Evolutionary conservation across 2,329 filamentous ascomycete genomes (phyloP).

Genomic region (Aspergillus ibericus): DNA sequence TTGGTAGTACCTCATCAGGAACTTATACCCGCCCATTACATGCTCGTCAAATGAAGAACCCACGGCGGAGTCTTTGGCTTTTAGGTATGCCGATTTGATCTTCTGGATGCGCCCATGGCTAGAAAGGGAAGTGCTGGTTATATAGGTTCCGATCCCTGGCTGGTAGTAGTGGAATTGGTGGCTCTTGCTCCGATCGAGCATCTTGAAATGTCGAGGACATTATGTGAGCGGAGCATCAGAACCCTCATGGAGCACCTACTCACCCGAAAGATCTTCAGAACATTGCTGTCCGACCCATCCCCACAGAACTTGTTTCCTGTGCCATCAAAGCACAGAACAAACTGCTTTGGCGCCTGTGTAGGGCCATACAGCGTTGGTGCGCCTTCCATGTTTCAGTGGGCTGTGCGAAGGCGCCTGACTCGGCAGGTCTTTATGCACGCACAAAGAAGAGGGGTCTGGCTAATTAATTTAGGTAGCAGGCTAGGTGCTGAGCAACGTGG

Average conservation of each 20-base stretch:
- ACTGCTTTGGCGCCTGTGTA: constrained; percentile 33
- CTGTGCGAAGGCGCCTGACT: not conserved
- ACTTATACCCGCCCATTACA: constrained; percentile 79
- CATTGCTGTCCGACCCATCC: constrained; percentile 48
- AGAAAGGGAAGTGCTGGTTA: constrained; percentile 36
- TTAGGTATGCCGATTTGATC: constrained; percentile 55
- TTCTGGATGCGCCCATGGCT: constrained; percentile 35
- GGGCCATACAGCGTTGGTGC: constrained; percentile 19
- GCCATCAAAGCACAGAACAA: constrained; percentile 47
- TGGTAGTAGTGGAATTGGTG: constrained; percentile 47
- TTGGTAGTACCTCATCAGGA: constrained; percentile 72
- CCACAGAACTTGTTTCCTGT: constrained; percentile 48
- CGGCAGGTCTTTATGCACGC: not conserved
- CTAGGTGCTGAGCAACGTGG: not conserved
- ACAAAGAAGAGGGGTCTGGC: not conserved
- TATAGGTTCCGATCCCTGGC: constrained; percentile 48
- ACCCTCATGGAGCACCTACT: constrained; percentile 13
- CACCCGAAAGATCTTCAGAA: constrained; percentile 49
- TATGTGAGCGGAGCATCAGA: not conserved
- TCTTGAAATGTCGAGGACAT: constrained; percentile 20
- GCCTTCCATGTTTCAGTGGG: constrained; percentile 1
- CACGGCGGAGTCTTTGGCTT: constrained; percentile 66
- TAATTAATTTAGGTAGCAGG: not conserved
- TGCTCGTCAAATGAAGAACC: constrained; percentile 80
- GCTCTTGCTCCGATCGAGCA: constrained; percentile 42